Base-by-base conservation (phyloP, 148 eudicot genomes). In the Rhododendron kiyosumense region DNA sequence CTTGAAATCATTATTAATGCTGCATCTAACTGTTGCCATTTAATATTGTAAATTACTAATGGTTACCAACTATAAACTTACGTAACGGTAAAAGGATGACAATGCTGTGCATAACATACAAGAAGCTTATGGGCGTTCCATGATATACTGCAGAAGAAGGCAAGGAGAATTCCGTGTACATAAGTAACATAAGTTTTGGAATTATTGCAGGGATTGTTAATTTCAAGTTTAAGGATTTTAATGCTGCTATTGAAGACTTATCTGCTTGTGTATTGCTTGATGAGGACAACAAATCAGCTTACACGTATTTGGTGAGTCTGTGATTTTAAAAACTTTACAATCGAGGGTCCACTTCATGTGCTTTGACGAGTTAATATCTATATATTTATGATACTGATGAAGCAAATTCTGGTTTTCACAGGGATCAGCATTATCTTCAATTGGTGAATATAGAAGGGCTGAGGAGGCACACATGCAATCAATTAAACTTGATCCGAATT, bases 141-240 rank as follows among this genome's bases (percentile, higher is more conserved):
- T 71, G 18, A 30, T 71, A 71, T 13, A 12, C 20, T 30, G 5
- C 38, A 71, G 76, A 71, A 67, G 32, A 12, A 10, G 4, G 43
- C 13, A 4, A 30, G 30, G 43, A 32, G 41, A 73, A 57, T 48
- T 86, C 59, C 57, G 18, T 74, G 76, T 18, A 5, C 22, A 36
- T 4, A 22, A 48, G 61, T 82, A 61, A 73, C 17, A 15, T 10
- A 48, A 52, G 41, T 20, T 22, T 83, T 85, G 86, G 61, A 78
- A 71, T 49, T 75, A 51, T 28, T 91, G 89, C 95, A 96, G 99
- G 99, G 85, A 96, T 96, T 88, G 98, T 96, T 32, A 94, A 91
- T 88, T 95, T 93, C 88, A 96, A 96, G 91, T 95, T 94, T 88
- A 96, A 96, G 91, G 98, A 96, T 88, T 96, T 93, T 84, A 85